Percentiles rank a stretch among this genome's conserved stretches.
phyloP scores from a whole-genome alignment of 2,329 filamentous ascomycete genomes.

The Cytospora piceicola region DNA sequence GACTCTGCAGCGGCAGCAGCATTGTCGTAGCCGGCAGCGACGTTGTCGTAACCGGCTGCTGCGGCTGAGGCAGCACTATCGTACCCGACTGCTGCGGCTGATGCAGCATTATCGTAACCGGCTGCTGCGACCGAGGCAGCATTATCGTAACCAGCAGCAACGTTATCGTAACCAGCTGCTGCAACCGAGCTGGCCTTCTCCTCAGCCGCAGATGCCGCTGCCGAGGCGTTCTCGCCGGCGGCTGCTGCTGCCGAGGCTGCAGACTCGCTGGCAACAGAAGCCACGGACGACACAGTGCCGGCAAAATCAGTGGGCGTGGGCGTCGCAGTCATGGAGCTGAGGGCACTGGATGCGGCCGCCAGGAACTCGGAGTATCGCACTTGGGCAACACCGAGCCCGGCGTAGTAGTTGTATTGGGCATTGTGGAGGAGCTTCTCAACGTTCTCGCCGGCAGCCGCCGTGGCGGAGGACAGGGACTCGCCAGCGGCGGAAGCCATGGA shows the following conservation, averaged over 20 bases:
- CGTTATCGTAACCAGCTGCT: constrained; percentile 34
- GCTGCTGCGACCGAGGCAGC: constrained; percentile 40
- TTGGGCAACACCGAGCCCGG: constrained; percentile 77
- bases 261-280: constrained; percentile 52
- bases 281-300: constrained; percentile 50
- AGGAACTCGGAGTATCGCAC: constrained; percentile 79
- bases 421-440: constrained; percentile 64
- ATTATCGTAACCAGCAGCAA: constrained; percentile 1
- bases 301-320: constrained; percentile 62
- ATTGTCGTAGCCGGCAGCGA: constrained; percentile 33
- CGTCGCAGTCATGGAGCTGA: constrained; percentile 63
- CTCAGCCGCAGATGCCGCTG: constrained; percentile 49
- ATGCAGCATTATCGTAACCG: constrained; percentile 41
- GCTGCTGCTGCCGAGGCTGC: constrained; percentile 45
- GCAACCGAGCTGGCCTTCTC: constrained; percentile 51
- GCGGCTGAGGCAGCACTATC: constrained; percentile 51
- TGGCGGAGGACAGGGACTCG: constrained; percentile 27
- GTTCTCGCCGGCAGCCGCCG: constrained; percentile 42
- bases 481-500: constrained; percentile 29
- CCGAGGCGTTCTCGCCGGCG: constrained; percentile 40
- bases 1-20: constrained; percentile 38
- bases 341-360: constrained; percentile 69
- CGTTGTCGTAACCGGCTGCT: constrained; percentile 34
- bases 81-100: constrained; percentile 48
- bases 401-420: constrained; percentile 72